Conservation (phyloP, 441 rosid genomes). For the Pelargonium cotyledonis region DNA sequence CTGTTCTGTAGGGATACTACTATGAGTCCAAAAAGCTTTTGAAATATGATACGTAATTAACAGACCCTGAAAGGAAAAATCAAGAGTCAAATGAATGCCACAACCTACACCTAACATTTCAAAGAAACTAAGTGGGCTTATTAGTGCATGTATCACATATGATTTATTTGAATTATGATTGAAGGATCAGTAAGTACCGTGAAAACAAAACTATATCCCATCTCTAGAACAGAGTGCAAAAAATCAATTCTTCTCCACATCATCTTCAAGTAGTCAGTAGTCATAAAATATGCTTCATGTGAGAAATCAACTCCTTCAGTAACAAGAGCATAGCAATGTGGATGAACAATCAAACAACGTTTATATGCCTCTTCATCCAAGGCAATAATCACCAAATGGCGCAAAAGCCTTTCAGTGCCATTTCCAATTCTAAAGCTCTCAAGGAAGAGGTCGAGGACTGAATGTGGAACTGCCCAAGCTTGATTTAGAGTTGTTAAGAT, state of each 20-base stretch:
- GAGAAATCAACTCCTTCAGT: conserved; percentile 60
- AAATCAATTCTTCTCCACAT: conserved; percentile 88
- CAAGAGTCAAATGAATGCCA: too few relatives aligned
- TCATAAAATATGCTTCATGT: conserved; percentile 68
- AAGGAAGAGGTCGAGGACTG: conserved; percentile 59
- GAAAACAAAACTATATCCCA: conserved; percentile 80
- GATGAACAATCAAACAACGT: conserved; percentile 44
- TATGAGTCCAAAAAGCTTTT: too few relatives aligned
- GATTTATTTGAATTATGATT: not conserved
- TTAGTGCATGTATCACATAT: too few relatives aligned
- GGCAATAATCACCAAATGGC: conserved; percentile 65
- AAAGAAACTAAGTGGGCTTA: too few relatives aligned
- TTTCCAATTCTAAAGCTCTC: conserved; percentile 62
- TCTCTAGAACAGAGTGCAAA: conserved; percentile 54
- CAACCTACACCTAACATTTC: too few relatives aligned
- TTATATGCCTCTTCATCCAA: conserved; percentile 55
- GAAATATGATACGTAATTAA: not conserved
- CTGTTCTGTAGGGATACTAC: not conserved
- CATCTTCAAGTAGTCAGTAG: conserved; percentile 55
- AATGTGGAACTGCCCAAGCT: conserved; percentile 71
- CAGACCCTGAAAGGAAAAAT: conserved; percentile 4
- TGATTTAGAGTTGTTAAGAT: conserved; percentile 69
- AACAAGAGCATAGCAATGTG: conserved; percentile 52
- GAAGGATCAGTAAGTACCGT: conserved; percentile 41
- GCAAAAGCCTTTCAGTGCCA: conserved; percentile 47